phyloP scores from a whole-genome alignment of 768 basidiomycete species.

The Xerocomellus chrysenteron region DNA sequence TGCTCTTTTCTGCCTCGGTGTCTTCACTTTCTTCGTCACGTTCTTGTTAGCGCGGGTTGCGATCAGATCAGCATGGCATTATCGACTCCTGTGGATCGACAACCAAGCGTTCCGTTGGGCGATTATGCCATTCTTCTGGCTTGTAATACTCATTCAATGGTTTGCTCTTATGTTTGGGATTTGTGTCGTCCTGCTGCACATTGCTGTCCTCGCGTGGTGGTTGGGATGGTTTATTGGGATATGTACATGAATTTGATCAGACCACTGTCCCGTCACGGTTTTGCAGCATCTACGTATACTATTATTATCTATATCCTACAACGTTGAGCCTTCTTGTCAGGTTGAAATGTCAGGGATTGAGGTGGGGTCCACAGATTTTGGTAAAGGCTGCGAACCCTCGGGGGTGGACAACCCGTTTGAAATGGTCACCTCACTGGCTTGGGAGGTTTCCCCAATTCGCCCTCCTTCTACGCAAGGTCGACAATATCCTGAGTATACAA shows the following conservation, averaged over 20 bases:
- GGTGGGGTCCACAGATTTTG: background rate
- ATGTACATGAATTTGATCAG: slow-evolving; percentile 31
- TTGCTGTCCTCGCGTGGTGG: slow-evolving; percentile 71
- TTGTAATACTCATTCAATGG: slow-evolving; percentile 67
- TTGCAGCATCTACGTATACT: slow-evolving; percentile 9
- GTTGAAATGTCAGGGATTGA: background rate
- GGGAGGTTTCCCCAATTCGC: slow-evolving; percentile 36
- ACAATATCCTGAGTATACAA: slow-evolving; percentile 53
- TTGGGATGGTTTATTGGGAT: slow-evolving; percentile 66
- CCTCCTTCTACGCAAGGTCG: slow-evolving; percentile 64
- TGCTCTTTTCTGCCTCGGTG: slow-evolving; percentile 52
- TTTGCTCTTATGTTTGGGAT: slow-evolving; percentile 59
- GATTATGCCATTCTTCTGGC: slow-evolving; percentile 60
- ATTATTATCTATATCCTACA: slow-evolving; percentile 12
- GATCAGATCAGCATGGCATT: slow-evolving; percentile 50
- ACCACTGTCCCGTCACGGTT: background rate
- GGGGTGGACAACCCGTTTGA: slow-evolving; percentile 1
- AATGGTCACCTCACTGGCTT: slow-evolving; percentile 4
- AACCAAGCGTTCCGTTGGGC: slow-evolving; percentile 64
- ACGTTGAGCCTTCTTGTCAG: background rate
- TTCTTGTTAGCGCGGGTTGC: slow-evolving; percentile 61
- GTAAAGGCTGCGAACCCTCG: slow-evolving; percentile 3
- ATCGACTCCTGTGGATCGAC: slow-evolving; percentile 56
- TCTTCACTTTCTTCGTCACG: slow-evolving; percentile 46
- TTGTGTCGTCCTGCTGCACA: slow-evolving; percentile 54